phyloP scores from a whole-genome alignment of 192 early-diverging fungal species.

The Backusella tuberculispora region DNA sequence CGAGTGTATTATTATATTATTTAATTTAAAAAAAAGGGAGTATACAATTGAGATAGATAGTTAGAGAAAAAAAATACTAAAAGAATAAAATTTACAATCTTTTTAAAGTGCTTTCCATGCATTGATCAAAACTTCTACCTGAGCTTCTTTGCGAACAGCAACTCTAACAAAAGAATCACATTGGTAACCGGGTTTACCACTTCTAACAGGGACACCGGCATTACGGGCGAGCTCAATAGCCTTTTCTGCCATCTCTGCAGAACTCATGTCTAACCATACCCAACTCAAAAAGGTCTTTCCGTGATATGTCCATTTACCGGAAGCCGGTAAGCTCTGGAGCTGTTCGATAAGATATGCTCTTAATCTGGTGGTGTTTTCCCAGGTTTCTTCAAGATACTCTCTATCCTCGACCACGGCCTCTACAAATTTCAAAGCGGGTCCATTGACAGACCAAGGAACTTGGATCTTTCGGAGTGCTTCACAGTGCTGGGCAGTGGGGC shows the following conservation, averaged over 20 bases:
- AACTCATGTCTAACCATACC: conserved; percentile 83
- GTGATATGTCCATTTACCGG: conserved; percentile 62
- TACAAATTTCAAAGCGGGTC: conserved; percentile 84
- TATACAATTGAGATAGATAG: background rate
- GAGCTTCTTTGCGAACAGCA: conserved; percentile 72
- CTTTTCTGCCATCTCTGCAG: conserved; percentile 59
- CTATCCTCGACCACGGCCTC: conserved; percentile 73
- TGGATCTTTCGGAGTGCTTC: conserved; percentile 76
- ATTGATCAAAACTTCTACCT: conserved; percentile 69
- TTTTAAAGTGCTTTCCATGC: conserved; percentile 63
- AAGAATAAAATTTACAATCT: conserved; percentile 1
- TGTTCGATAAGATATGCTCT: conserved; percentile 57
- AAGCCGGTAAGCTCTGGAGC: conserved; percentile 35
- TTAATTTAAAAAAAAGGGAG: background rate
- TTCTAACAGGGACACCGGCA: conserved; percentile 86
- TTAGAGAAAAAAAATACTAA: background rate
- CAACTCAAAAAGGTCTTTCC: conserved; percentile 83
- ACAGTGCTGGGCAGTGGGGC: conserved; percentile 78
- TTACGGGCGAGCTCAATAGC: conserved; percentile 67
- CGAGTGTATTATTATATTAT: background rate
- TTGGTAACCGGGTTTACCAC: conserved; percentile 77
- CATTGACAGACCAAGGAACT: conserved; percentile 93
- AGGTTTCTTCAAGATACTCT: conserved; percentile 75
- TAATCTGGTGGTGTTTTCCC: conserved; percentile 74
- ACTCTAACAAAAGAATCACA: conserved; percentile 76